These are phyloP conservation scores for Apophysomyces ossiformis DNA, from an alignment of 371 early-diverging fungal species.

Conservation along the genomic window DNA sequence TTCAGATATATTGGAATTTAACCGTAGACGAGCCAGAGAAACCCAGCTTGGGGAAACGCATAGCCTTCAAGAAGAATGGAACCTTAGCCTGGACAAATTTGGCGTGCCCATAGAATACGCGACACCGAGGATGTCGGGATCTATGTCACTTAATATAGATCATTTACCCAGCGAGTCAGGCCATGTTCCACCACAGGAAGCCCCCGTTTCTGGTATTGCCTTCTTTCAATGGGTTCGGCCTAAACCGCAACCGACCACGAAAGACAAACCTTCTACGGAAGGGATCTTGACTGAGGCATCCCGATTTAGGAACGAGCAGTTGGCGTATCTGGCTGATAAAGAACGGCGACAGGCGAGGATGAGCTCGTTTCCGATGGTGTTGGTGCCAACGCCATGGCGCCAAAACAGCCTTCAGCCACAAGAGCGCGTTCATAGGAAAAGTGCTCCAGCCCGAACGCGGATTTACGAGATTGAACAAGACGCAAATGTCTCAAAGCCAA, in stretches of 20 bases:
- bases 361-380: background rate
- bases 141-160: too few relatives aligned
- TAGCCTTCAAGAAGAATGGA: background rate
- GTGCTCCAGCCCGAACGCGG: background rate
- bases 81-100: background rate
- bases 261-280: background rate
- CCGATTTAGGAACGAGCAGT: background rate
- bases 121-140: background rate
- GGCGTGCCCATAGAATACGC: background rate
- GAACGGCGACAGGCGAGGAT: background rate
- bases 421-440: background rate
- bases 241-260: background rate
- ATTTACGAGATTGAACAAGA: background rate
- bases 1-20: background rate
- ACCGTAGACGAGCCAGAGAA: background rate
- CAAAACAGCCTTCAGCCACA: background rate
- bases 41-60: background rate
- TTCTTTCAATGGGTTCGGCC: background rate
- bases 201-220: background rate
- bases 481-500: background rate
- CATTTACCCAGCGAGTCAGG: too few relatives aligned
- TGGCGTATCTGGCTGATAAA: background rate
- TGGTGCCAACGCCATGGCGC: background rate
- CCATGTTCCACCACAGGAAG: too few relatives aligned
- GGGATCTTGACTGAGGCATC: background rate